A percentile compares a stretch with the other conserved stretches of the same genome.
Conservation (phyloP, 805 yeast species). For the Saccharomycopsis selenospora region DNA sequence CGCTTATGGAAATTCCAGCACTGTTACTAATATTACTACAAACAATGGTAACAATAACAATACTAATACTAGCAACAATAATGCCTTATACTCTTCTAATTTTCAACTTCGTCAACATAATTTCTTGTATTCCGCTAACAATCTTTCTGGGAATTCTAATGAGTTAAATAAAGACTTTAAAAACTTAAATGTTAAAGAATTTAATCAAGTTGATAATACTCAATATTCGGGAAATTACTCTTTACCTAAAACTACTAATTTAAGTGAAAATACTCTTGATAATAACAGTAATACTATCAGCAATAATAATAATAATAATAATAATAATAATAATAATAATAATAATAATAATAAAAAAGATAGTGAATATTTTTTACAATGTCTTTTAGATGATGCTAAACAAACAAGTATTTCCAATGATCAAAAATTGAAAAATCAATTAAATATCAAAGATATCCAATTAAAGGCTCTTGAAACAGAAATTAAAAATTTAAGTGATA, state of each 20-base stretch:
- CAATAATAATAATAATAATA: too few relatives aligned
- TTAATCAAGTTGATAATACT: too few relatives aligned
- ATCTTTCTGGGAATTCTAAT: background rate
- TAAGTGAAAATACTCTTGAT: too few relatives aligned
- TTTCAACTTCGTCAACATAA: background rate
- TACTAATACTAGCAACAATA: too few relatives aligned
- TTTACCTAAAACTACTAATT: too few relatives aligned
- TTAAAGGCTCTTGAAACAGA: conserved; percentile 41
- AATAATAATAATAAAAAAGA: background rate
- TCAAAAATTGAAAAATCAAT: conserved; percentile 39
- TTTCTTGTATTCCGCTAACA: background rate
- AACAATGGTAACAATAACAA: too few relatives aligned
- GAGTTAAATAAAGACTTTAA: background rate
- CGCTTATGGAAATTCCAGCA: background rate
- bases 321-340: too few relatives aligned
- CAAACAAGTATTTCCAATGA: conserved; percentile 1
- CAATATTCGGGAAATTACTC: too few relatives aligned
- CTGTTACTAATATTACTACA: too few relatives aligned
- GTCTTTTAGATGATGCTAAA: background rate
- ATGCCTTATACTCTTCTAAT: background rate
- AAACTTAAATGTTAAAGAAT: background rate
- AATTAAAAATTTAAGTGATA: conserved; percentile 34
- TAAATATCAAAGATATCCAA: conserved; percentile 48
- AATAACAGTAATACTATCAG: too few relatives aligned
- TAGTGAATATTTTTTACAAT: background rate